Evolutionary conservation across 106 monocot genomes (phyloP).

Genomic region (Vanilla planifolia): DNA sequence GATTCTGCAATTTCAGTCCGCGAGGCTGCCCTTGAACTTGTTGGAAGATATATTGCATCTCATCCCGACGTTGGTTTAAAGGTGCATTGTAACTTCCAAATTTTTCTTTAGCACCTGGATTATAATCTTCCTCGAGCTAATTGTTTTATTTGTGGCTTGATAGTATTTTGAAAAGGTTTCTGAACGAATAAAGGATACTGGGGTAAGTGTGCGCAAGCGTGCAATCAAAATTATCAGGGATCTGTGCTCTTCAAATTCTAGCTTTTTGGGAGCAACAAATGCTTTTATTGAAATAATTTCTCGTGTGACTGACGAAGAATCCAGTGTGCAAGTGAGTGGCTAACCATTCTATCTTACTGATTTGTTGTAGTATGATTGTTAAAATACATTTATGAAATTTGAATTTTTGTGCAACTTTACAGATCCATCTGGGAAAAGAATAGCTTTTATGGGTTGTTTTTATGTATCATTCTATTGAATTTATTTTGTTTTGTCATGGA

Average conservation of each 20-base stretch:
- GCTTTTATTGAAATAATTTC: conserved; percentile 97
- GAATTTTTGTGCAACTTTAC: background rate
- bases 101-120: conserved; percentile 1
- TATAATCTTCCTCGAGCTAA: background rate
- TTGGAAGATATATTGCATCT: conserved; percentile 97
- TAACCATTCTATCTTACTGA: background rate
- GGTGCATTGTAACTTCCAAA: conserved; percentile 25
- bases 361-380: background rate
- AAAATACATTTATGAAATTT: background rate
- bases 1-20: conserved; percentile 97
- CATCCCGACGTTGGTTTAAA: conserved; percentile 98
- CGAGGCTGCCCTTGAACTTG: conserved; percentile 99
- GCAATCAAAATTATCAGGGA: conserved; percentile 94
- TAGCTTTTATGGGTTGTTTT: background rate
- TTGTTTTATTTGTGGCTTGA: conserved; percentile 10
- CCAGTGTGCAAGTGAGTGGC: conserved; percentile 78
- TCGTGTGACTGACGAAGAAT: conserved; percentile 97
- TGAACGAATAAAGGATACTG: conserved; percentile 96
- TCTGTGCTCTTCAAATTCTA: conserved; percentile 71
- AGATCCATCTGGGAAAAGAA: background rate
- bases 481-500: background rate
- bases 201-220: conserved; percentile 96
- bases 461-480: background rate
- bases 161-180: conserved; percentile 98
- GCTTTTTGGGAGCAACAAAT: conserved; percentile 55